Percentiles rank a stretch among this genome's conserved stretches.
Evolutionary conservation across 1,139 yeast species (phyloP).

Genomic region (Taphrina betulina): DNA sequence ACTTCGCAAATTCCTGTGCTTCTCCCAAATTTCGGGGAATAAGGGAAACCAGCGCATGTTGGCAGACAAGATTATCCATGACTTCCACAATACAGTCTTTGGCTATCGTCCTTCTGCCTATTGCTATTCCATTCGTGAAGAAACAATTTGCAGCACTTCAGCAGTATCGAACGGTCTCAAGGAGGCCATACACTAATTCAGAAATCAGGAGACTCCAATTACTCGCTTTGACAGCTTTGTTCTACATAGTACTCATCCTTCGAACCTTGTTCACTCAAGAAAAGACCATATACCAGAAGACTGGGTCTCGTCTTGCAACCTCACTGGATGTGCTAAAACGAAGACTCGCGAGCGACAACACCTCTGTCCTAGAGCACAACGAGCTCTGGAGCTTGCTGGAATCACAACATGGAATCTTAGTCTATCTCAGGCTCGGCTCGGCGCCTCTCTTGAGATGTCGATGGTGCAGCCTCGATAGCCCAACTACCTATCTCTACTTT

Average conservation of each 20-base stretch:
- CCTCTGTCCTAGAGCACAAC: neutral
- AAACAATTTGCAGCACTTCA: neutral
- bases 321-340: slow-evolving; percentile 6
- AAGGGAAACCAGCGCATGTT: no score
- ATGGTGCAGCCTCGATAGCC: slow-evolving; percentile 17
- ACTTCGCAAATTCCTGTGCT: no score
- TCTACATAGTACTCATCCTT: neutral
- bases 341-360: slow-evolving; percentile 2
- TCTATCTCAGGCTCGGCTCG: slow-evolving; percentile 21
- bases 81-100: slow-evolving; percentile 12
- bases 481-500: slow-evolving; percentile 7
- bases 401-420: neutral
- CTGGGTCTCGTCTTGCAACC: slow-evolving; percentile 21
- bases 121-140: slow-evolving; percentile 9
- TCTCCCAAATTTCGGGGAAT: no score
- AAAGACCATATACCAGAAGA: slow-evolving; percentile 4
- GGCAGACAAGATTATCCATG: no score
- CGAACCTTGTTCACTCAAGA: slow-evolving; percentile 1
- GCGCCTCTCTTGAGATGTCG: slow-evolving; percentile 7
- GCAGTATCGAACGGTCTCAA: slow-evolving; percentile 7
- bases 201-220: slow-evolving; percentile 5
- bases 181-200: neutral
- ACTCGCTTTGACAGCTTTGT: neutral
- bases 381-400: slow-evolving; percentile 14
- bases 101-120: slow-evolving; percentile 16